These are phyloP conservation scores for Lactarius sp. DNA, from an alignment of 768 basidiomycete genomes.

Conservation along the genomic window DNA sequence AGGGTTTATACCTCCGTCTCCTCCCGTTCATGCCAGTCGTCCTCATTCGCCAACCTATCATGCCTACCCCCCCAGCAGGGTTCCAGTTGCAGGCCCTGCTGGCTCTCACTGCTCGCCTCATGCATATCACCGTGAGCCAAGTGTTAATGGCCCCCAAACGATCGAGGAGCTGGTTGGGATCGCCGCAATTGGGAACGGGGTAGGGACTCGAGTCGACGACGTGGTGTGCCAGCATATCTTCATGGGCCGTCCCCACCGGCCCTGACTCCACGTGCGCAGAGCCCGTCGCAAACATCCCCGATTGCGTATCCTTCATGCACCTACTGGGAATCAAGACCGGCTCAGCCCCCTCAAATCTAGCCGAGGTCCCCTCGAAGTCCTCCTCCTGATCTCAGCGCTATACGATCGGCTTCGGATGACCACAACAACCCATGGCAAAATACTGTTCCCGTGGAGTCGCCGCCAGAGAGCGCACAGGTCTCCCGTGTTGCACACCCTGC, in stretches of 20 bases:
- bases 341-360: slow-evolving; percentile 34
- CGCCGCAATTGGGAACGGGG: slow-evolving; percentile 57
- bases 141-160: slow-evolving; percentile 42
- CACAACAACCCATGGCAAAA: slow-evolving; percentile 17
- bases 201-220: slow-evolving; percentile 25
- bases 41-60: slow-evolving; percentile 51
- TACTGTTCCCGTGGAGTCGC: slow-evolving; percentile 15
- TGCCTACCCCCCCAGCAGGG: slow-evolving; percentile 45
- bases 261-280: slow-evolving; percentile 42
- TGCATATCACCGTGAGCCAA: slow-evolving; percentile 49
- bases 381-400: slow-evolving; percentile 4
- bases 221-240: slow-evolving; percentile 33
- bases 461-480: slow-evolving; percentile 27
- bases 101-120: slow-evolving; percentile 57
- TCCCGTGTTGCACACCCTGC: slow-evolving; percentile 31
- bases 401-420: slow-evolving; percentile 14
- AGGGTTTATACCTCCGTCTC: slow-evolving; percentile 56
- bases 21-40: slow-evolving; percentile 43
- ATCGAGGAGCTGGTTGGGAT: slow-evolving; percentile 57
- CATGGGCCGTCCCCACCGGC: slow-evolving; percentile 30
- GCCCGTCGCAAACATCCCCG: slow-evolving; percentile 48
- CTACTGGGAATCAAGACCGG: slow-evolving; percentile 58
- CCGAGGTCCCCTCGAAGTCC: slow-evolving; percentile 24
- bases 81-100: slow-evolving; percentile 46
- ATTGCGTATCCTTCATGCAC: slow-evolving; percentile 44